These are phyloP conservation scores for Rachicladosporium sp. DNA, from an alignment of 2,329 filamentous ascomycete genomes.

Conservation along the genomic window DNA sequence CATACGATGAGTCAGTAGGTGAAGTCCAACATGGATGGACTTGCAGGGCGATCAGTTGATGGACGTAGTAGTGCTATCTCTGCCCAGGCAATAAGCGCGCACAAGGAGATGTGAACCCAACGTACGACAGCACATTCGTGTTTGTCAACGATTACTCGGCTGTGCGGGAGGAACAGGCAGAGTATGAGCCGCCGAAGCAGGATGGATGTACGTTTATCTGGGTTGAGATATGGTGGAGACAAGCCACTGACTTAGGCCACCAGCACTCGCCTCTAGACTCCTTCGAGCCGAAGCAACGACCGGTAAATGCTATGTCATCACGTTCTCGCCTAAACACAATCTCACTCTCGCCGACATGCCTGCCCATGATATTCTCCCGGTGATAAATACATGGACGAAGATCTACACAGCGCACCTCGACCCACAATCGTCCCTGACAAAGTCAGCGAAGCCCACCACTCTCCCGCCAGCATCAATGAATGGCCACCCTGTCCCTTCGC, in stretches of 20 bases:
- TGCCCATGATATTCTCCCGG: conserved; percentile 61
- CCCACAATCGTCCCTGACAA: conserved; percentile 51
- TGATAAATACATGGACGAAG: conserved; percentile 81
- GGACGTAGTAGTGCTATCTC: conserved; percentile 61
- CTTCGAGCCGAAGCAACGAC: conserved; percentile 77
- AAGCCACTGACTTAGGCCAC: neutral
- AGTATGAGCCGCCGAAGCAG: conserved; percentile 50
- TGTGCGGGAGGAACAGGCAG: conserved; percentile 82
- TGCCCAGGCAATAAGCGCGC: conserved; percentile 87
- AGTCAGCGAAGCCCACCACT: conserved; percentile 33
- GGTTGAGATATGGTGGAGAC: neutral
- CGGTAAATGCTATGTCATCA: conserved; percentile 93
- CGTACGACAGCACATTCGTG: conserved; percentile 76
- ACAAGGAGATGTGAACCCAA: conserved; percentile 72
- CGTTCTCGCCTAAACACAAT: conserved; percentile 84
- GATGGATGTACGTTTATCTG: conserved; percentile 32
- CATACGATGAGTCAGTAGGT: conserved; percentile 57
- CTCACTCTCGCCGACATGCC: conserved; percentile 85
- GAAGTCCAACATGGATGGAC: neutral
- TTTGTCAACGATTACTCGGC: conserved; percentile 98
- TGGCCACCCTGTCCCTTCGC: conserved; percentile 36
- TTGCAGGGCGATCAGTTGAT: conserved; percentile 1
- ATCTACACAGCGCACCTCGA: conserved; percentile 77
- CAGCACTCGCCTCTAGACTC: conserved; percentile 58
- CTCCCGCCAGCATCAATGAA: conserved; percentile 28